A percentile compares a stretch with the other conserved stretches of the same genome.
Conservation (phyloP, 495 filamentous ascomycete genomes). For the Tuber microsphaerosporum region DNA sequence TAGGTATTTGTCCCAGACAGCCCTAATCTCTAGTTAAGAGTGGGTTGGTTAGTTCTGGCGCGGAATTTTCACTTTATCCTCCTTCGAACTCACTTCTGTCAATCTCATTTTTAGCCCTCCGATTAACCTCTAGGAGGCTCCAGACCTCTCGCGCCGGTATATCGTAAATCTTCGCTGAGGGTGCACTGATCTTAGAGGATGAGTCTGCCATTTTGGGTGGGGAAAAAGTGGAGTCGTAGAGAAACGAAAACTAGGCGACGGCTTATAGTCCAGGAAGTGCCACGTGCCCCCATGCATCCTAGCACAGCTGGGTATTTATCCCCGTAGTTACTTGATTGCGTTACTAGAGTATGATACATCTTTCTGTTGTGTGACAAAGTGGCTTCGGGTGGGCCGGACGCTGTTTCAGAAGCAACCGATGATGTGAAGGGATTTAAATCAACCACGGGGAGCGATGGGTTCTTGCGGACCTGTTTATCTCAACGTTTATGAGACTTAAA, state of each 20-base stretch:
- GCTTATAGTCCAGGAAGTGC: not conserved
- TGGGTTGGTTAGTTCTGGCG: not conserved
- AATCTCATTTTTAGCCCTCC: slow-evolving; percentile 1
- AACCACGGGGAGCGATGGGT: not conserved
- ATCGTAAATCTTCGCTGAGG: not conserved
- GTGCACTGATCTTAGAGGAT: not conserved
- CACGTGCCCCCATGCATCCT: not conserved
- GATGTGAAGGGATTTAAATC: not conserved
- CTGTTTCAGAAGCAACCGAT: not conserved
- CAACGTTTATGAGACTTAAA: not conserved
- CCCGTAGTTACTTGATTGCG: not conserved
- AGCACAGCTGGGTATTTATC: not conserved
- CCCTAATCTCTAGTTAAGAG: not conserved
- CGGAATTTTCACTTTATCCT: not conserved
- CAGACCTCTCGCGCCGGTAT: not conserved
- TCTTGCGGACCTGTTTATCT: not conserved
- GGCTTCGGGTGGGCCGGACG: not conserved
- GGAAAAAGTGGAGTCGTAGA: slow-evolving; percentile 2
- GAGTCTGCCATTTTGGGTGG: not conserved
- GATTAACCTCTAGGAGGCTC: not conserved
- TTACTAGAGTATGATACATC: not conserved
- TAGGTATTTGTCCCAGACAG: not conserved
- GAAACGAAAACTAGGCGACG: not conserved
- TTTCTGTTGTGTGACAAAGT: not conserved
- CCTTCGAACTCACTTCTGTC: slow-evolving; percentile 1